Percentiles rank a stretch among this genome's conserved stretches.
These are phyloP conservation scores for Lipomyces yamadae DNA, from an alignment of 805 yeast genomes.

Conservation along the genomic window DNA sequence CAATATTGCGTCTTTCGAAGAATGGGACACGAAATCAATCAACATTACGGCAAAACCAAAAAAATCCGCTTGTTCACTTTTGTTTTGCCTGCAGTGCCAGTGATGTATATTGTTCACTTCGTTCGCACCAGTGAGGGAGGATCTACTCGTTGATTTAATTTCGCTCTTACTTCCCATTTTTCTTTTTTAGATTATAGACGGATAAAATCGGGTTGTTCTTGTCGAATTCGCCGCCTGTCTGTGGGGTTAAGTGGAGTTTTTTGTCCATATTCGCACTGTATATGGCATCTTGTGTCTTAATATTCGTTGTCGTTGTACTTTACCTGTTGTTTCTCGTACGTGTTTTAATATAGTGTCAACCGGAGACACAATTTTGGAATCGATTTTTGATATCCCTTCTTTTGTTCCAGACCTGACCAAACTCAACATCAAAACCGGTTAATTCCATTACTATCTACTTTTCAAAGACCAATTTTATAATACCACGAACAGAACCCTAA, in stretches of 20 bases:
- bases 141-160: background rate
- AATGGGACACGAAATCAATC: background rate
- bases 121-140: background rate
- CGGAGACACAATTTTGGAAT: background rate
- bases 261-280: background rate
- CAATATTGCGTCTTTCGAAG: background rate
- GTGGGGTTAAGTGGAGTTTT: background rate
- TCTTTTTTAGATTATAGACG: constrained; percentile 2
- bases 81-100: background rate
- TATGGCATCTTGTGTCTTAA: background rate
- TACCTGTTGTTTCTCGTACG: background rate
- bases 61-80: background rate
- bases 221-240: background rate
- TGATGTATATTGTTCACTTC: background rate
- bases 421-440: too few species aligned
- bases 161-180: background rate
- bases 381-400: background rate
- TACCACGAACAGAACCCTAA: too few species aligned
- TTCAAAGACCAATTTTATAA: too few species aligned
- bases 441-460: too few species aligned
- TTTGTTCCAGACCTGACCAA: too few species aligned
- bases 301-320: background rate
- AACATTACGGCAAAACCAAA: background rate
- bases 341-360: background rate
- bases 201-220: background rate